Evolutionary conservation across 257 asterid genomes (phyloP).

Genomic region (Leptodermis oblonga): DNA sequence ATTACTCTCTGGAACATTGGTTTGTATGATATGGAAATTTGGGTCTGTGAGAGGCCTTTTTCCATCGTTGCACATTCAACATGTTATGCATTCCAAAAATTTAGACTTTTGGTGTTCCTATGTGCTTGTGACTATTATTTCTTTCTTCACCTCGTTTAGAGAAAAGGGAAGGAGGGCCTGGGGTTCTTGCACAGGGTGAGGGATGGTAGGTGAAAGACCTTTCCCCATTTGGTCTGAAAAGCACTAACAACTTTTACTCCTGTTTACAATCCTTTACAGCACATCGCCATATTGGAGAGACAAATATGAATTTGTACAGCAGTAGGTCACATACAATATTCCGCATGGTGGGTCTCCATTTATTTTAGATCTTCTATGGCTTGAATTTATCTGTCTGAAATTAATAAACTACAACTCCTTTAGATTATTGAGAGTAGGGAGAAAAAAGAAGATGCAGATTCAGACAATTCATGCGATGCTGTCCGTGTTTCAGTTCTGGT

Average conservation of each 20-base stretch:
- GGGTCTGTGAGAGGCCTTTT: background rate
- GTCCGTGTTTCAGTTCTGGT: conserved; percentile 99
- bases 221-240: background rate
- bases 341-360: conserved; percentile 70
- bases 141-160: background rate
- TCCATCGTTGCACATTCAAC: background rate
- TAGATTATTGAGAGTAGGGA: conserved; percentile 96
- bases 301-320: conserved; percentile 91
- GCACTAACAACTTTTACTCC: conserved; percentile 9
- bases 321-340: conserved; percentile 97
- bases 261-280: conserved; percentile 42
- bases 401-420: conserved; percentile 14
- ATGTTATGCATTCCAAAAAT: background rate
- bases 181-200: background rate
- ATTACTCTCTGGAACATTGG: background rate
- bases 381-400: conserved; percentile 2
- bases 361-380: conserved; percentile 12
- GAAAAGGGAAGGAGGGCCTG: background rate
- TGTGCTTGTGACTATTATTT: background rate
- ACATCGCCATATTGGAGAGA: conserved; percentile 98
- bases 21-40: background rate
- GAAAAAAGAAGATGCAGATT: conserved; percentile 52
- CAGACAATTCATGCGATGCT: conserved; percentile 81
- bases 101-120: background rate
- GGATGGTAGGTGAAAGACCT: background rate